Evolutionary conservation across 1,139 yeast genomes (phyloP), one percentile per base, ranked within the genome.

Genomic region (Tardiomyces blankii): DNA sequence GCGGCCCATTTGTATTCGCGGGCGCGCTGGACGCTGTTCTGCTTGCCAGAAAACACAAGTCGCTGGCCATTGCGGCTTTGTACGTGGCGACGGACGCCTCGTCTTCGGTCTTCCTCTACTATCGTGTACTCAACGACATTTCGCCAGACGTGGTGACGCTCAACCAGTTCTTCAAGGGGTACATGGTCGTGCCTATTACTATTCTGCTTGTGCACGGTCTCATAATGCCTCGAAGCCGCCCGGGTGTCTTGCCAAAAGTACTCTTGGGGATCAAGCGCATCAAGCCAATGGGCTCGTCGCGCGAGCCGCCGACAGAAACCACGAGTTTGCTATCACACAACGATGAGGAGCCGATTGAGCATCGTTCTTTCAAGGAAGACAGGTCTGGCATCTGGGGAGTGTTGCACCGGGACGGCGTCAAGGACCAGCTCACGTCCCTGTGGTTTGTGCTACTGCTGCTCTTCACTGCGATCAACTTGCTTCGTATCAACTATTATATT

Each of bases 401-500:
- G 6, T 67, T 88, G 62, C 96, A 89, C 61, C 85, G 81, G 2
- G 66, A 68, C 40, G 54, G 82, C 1, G 74, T 82, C n/a, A 51
- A 57, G 12, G 73, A 74, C 43, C 97, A 89, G 65, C 66, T 88
- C 47, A 67, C 64, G 42, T 77, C 91, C 2, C 80, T 82, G 11
- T 87, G 96, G 93, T 89, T 87, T 61, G 59, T 72, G 44, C 67
- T 87, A 46, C 82, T 87, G 83, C 75, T 86, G 19, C 60, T 77
- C 3, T 86, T 87, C 63, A 83, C 95, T 5, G 76, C 89, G 2
- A 74, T 87, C 47, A 94, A 87, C 63, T 87, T 88, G 95, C 73
- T 89, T 45, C 73, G 96, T 61, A 83, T 88, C 54, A 89, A 89
- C 65, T 88, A 83, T 63, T 89, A 86, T 63, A 93, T 89, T 44